Percentiles rank a stretch among this genome's conserved stretches.
These are phyloP conservation scores for Trametes polyzona DNA, from an alignment of 1,284 basidiomycete genomes.

Conservation along the genomic window DNA sequence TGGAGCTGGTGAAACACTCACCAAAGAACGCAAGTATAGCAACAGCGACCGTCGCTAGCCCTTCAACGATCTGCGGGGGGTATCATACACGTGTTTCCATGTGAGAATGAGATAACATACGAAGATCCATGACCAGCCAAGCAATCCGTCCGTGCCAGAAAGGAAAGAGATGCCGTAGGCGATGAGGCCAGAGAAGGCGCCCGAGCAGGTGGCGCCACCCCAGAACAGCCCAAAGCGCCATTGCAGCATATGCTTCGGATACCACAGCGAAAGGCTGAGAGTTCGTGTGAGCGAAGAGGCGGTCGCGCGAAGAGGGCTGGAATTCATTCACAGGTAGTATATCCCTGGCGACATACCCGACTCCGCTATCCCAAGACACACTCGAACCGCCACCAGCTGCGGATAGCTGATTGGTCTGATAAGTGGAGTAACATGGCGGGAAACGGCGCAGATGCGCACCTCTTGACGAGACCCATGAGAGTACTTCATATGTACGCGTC, in stretches of 20 bases:
- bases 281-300: not conserved
- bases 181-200: conserved; percentile 41
- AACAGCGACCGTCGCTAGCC: conserved; percentile 5
- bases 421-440: not conserved
- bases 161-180: conserved; percentile 47
- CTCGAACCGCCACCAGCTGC: conserved; percentile 61
- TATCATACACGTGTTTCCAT: conserved; percentile 2
- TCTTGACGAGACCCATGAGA: conserved; percentile 66
- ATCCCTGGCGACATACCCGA: conserved; percentile 73
- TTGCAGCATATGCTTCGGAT: conserved; percentile 38
- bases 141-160: conserved; percentile 40
- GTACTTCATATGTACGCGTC: conserved; percentile 41
- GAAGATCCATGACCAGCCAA: conserved; percentile 50
- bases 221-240: conserved; percentile 39
- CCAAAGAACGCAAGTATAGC: not conserved
- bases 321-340: conserved; percentile 52
- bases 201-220: conserved; percentile 37
- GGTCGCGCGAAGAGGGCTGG: not conserved
- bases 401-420: conserved; percentile 47
- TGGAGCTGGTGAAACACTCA: not conserved
- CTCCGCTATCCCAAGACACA: conserved; percentile 67
- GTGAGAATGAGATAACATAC: not conserved
- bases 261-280: conserved; percentile 36
- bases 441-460: conserved; percentile 37
- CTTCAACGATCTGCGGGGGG: conserved; percentile 12